phyloP scores from a whole-genome alignment of 2,329 filamentous ascomycete genomes.

The Fusarium irregulare region DNA sequence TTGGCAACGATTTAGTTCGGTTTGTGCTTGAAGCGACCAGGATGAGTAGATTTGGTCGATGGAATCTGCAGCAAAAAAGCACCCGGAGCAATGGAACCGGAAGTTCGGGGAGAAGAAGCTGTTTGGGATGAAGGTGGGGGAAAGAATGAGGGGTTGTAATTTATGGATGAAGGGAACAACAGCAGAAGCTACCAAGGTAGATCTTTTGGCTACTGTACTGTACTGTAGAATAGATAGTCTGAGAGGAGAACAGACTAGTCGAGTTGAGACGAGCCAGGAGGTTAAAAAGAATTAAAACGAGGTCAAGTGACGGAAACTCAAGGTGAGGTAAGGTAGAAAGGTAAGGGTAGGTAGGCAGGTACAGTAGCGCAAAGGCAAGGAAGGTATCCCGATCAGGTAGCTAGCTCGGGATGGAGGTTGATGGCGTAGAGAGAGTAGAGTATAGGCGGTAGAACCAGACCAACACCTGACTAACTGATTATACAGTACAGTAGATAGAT shows the following conservation, averaged over 20 bases:
- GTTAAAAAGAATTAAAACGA: slow-evolving; percentile 18
- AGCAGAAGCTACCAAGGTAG: slow-evolving; percentile 9
- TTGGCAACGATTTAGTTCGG: background rate
- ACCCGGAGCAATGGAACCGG: slow-evolving; percentile 44
- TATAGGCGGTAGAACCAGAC: slow-evolving; percentile 7
- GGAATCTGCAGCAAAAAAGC: slow-evolving; percentile 25
- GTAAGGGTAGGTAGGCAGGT: slow-evolving; percentile 2
- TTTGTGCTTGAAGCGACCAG: slow-evolving; percentile 5
- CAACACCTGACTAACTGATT: background rate
- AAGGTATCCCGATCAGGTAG: background rate
- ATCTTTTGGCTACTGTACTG: background rate
- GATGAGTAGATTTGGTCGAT: background rate
- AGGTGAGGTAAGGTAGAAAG: slow-evolving; percentile 28
- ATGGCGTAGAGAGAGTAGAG: background rate
- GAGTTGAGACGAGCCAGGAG: background rate
- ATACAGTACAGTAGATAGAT: background rate
- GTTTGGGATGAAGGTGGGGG: slow-evolving; percentile 25
- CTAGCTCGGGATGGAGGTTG: slow-evolving; percentile 9
- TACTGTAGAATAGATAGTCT: slow-evolving; percentile 5
- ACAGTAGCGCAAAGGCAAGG: slow-evolving; percentile 3
- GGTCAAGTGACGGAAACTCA: slow-evolving; percentile 21
- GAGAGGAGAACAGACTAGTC: background rate
- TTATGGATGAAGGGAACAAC: slow-evolving; percentile 31
- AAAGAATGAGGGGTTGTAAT: slow-evolving; percentile 37
- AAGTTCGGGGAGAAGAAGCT: slow-evolving; percentile 36